Evolutionary conservation across 2,329 filamentous ascomycete species (phyloP).

Genomic region (Cadophora luteo-olivacea): DNA sequence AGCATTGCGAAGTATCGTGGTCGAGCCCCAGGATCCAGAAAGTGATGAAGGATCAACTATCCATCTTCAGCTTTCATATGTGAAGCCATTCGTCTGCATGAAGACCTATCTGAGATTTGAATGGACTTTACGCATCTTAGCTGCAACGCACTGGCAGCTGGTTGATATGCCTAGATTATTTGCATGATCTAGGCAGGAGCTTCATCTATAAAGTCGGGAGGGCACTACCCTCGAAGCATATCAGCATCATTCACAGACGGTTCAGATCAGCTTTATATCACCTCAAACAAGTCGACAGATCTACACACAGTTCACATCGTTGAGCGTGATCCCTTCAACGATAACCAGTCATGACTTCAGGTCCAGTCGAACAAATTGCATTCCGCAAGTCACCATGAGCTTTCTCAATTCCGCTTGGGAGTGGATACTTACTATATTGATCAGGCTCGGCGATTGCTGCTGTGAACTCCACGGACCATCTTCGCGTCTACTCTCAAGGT

Average conservation of each 20-base stretch:
- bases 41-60: neutral
- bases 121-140: neutral
- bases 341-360: neutral
- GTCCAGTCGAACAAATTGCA: neutral
- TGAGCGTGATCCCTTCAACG: neutral
- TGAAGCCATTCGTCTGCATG: neutral
- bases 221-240: neutral
- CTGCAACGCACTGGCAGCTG: neutral
- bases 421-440: neutral
- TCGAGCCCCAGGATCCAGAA: neutral
- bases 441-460: conserved; percentile 19
- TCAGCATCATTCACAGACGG: neutral
- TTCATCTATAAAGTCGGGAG: neutral
- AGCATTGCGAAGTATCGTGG: neutral
- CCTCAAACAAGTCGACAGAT: neutral
- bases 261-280: neutral
- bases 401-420: too few species aligned
- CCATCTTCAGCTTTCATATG: neutral
- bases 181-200: neutral
- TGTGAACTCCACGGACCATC: conserved; percentile 6
- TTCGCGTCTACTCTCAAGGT: conserved; percentile 22
- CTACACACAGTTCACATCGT: neutral
- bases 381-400: neutral
- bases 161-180: neutral
- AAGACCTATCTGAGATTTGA: neutral